Base-by-base conservation (phyloP, 2,329 filamentous ascomycete species). In the Boeremia exigua region DNA sequence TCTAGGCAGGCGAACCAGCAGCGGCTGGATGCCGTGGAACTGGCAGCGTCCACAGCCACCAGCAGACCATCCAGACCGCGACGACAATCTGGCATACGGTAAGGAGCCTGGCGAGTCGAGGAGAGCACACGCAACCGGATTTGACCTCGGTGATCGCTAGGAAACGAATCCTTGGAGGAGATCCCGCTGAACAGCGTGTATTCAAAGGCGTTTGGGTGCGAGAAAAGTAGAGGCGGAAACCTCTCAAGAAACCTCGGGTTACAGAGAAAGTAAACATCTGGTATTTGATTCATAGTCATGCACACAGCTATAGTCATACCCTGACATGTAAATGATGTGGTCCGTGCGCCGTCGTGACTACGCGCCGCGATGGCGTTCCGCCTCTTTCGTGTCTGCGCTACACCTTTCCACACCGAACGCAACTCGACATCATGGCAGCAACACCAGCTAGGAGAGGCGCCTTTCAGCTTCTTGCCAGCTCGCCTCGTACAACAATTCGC, bases 21-120 rank as follows among this genome's bases (percentile, higher is more conserved):
- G 68, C 50, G 77, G 78, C 1, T 83, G 81, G 81, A 76, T 82
- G 73, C 80, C 80, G 7, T 83, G 81, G 81, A 77, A 75, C 50
- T 82, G 80, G 80, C 68, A 69, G 51, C 62, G 61, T 4, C 56
- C 58, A 19, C 60, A 56, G n/a, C 56, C 50, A 14, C 60, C 61
- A 6, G 52, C 50, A n/a, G 58, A 59, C 9, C 52, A 52, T 11
- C 45, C 53, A 5, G 56, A 59, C 12, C 52, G 53, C 14, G 71
- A 74, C 3, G 72, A 75, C 19, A 69, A 68, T 23, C 56, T 75
- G 15, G 73, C 73, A 15, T 75, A 75, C 52, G 71, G 72, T 2
- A 68, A 59, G 52, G 67, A 73, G 51, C 59, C 66, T 11, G 62
- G 61, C 4, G 58, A 65, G 39, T 43, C 62, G 23, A 58, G 62